These are phyloP conservation scores for Glarea lozoyensis DNA, from an alignment of 495 filamentous ascomycete genomes.

Conservation along the genomic window DNA sequence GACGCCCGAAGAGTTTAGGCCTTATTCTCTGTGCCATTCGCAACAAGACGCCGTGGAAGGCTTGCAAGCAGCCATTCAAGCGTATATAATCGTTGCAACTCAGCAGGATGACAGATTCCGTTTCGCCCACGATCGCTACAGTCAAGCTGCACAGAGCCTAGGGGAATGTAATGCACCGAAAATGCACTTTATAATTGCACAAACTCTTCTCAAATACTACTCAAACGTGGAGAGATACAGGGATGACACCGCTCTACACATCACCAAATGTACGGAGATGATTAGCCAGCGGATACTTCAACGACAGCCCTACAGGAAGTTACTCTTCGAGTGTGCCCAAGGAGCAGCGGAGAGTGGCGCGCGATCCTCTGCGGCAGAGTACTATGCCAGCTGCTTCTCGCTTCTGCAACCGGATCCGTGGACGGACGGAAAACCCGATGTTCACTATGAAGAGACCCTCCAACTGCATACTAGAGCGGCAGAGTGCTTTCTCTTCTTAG, in stretches of 20 bases:
- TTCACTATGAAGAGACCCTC: slow-evolving; percentile 77
- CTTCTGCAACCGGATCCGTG: slow-evolving; percentile 73
- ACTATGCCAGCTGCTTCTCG: slow-evolving; percentile 64
- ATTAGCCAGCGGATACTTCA: slow-evolving; percentile 54
- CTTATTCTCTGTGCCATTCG: slow-evolving; percentile 14
- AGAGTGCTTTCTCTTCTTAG: slow-evolving; percentile 75
- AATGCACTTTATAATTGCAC: slow-evolving; percentile 85
- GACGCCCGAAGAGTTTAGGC: not conserved
- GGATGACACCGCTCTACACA: slow-evolving; percentile 67
- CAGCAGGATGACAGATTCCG: slow-evolving; percentile 68
- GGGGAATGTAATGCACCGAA: slow-evolving; percentile 59
- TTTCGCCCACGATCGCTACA: slow-evolving; percentile 77
- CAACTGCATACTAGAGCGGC: slow-evolving; percentile 64
- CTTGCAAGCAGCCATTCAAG: slow-evolving; percentile 67
- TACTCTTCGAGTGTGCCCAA: slow-evolving; percentile 68
- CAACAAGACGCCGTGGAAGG: slow-evolving; percentile 57
- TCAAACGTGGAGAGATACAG: slow-evolving; percentile 43
- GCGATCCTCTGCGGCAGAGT: slow-evolving; percentile 66
- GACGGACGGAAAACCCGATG: slow-evolving; percentile 60
- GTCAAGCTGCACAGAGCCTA: slow-evolving; percentile 62
- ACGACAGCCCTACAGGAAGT: slow-evolving; percentile 57
- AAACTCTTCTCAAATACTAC: slow-evolving; percentile 64
- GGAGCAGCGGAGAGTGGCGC: slow-evolving; percentile 72
- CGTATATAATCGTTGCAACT: slow-evolving; percentile 65
- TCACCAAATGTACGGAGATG: slow-evolving; percentile 61